Base-by-base conservation (phyloP, 208 protist genomes). In the Kentomonas sorsogonicus region DNA sequence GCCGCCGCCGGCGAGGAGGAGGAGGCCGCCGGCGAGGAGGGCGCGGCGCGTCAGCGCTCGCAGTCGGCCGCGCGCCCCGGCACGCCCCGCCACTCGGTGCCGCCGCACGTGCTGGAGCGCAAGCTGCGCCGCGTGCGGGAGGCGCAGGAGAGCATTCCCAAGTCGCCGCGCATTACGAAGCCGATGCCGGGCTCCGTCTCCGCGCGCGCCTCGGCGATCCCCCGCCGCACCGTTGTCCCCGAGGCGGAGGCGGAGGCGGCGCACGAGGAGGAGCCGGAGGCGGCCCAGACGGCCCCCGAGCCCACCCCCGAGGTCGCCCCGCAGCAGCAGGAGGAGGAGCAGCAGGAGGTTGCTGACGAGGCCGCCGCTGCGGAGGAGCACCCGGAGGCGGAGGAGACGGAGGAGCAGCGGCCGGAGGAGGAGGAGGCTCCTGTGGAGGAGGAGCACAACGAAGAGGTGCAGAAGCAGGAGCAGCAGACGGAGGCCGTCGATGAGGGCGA, bases 161-260 rank as follows among this genome's bases (percentile, higher is more conserved):
- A n/a, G 29, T n/a, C 10, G 16, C 39, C 10, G 29, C 7, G 29
- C 7, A 16, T 16, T 9, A 39, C 5, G 4, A 18, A 6, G 44
- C 9, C 23, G 22, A 52, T 9, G 23, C 46, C 46, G 46, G 16
- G 9, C 43, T 5, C 46, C 46, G 46, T 23, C 4, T 31, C 23
- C 46, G 22, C 46, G 11, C 46, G 46, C 7, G 47, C 23, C 11
- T 18, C 50, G 34, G 25, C 44, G 29, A 50, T 61, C 56, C 27
- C 43, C 18, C 34, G 51, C 56, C 27, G 43, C 27, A 44, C 56
- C 27, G 45, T 50, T 18, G 23, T 27, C 44, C 16, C 11, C 13
- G 33, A 26, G n/a, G 46, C 46, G 46, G 46, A 52, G 45, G 29
- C 43, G 20, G 53, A 43, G n/a, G 56, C 25, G 23, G 40, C 33